Conservation (phyloP, 2,329 filamentous ascomycete species). For the Ascochyta koolunga region DNA sequence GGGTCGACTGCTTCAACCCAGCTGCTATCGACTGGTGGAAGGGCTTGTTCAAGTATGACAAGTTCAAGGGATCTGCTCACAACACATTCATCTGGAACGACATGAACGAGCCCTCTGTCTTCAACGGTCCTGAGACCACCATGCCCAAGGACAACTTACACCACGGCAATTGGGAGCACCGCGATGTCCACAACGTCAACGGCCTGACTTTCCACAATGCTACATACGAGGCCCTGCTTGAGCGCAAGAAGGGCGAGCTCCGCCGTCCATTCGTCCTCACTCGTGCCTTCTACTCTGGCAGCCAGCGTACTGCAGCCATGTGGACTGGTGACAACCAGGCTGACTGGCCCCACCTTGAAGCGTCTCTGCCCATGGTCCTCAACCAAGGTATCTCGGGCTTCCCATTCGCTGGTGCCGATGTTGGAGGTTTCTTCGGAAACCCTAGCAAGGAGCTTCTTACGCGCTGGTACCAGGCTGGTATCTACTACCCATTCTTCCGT, state of each 20-base stretch:
- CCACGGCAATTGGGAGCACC: constrained; percentile 90
- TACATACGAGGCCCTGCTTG: constrained; percentile 82
- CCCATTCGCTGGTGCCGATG: constrained; percentile 93
- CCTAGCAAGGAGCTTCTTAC: constrained; percentile 89
- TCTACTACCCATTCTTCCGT: constrained; percentile 98
- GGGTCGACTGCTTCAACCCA: constrained; percentile 97
- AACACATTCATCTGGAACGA: constrained; percentile 99
- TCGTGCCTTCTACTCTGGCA: constrained; percentile 88
- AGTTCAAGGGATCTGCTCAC: constrained; percentile 81
- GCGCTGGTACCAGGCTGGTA: constrained; percentile 95
- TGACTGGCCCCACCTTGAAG: constrained; percentile 87
- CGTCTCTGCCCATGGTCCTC: constrained; percentile 89
- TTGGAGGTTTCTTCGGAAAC: constrained; percentile 98
- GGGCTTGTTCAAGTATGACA: constrained; percentile 82
- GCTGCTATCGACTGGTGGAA: constrained; percentile 91
- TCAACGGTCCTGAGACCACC: constrained; percentile 96
- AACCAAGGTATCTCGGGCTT: constrained; percentile 92
- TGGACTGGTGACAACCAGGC: constrained; percentile 99
- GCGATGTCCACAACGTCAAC: constrained; percentile 94
- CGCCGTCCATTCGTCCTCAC: constrained; percentile 92
- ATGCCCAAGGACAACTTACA: constrained; percentile 99
- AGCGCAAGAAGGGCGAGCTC: constrained; percentile 83
- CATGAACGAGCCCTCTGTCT: constrained; percentile 99
- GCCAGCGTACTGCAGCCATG: constrained; percentile 90
- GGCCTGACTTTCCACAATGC: constrained; percentile 96